Percentiles rank a stretch among this genome's conserved stretches.
Conservation (phyloP, 2,329 filamentous ascomycete genomes). For the Microdochium nivale region DNA sequence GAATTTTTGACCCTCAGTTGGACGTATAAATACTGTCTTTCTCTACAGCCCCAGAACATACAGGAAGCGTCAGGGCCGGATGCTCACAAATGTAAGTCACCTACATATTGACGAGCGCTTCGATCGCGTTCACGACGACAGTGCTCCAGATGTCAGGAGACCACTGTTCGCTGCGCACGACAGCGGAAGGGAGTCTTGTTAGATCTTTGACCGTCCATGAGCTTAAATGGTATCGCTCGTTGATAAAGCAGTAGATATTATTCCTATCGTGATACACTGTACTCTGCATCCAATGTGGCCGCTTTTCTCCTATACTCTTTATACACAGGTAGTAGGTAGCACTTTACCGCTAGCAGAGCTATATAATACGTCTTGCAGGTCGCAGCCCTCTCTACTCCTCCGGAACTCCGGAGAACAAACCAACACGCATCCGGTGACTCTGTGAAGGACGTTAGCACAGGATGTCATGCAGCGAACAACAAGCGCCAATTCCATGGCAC, state of each 20-base stretch:
- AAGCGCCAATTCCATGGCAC: background rate
- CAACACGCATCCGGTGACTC: conserved; percentile 73
- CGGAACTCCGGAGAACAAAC: conserved; percentile 60
- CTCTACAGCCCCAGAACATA: no score
- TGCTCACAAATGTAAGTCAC: no score
- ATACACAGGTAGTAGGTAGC: background rate
- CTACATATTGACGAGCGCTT: no score
- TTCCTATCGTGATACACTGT: background rate
- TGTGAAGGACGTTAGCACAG: conserved; percentile 28
- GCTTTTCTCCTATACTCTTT: background rate
- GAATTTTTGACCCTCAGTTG: no score
- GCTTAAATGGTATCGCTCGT: background rate
- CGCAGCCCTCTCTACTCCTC: conserved; percentile 37
- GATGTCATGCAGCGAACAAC: conserved; percentile 4
- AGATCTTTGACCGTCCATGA: background rate
- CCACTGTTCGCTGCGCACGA: no score
- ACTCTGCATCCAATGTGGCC: background rate
- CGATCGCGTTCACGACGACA: no score
- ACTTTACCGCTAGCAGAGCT: background rate
- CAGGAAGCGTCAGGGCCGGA: no score
- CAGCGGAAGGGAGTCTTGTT: background rate
- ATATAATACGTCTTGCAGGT: background rate
- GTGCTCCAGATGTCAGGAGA: no score
- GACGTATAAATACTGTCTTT: no score
- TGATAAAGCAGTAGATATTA: background rate